These are phyloP conservation scores for Lolium multiflorum DNA, from an alignment of 176 grass and related monocot species.

Conservation along the genomic window DNA sequence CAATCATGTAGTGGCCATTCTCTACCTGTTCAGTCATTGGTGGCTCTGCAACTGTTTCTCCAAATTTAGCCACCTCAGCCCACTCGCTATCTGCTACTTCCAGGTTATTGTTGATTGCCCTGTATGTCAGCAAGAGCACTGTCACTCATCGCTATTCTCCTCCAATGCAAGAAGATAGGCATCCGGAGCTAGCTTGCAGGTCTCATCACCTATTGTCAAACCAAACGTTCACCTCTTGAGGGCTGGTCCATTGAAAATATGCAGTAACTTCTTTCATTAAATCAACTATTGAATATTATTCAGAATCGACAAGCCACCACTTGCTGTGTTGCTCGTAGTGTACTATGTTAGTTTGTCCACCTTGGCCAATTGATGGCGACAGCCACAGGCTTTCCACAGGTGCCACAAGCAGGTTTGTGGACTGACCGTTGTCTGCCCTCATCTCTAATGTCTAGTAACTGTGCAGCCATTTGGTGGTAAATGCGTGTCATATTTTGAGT, in stretches of 20 bases:
- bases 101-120: no score
- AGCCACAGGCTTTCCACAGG: background rate
- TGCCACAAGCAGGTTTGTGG: no score
- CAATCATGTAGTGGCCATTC: background rate
- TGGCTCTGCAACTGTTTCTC: background rate
- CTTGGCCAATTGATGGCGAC: background rate
- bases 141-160: background rate
- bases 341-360: slow-evolving; percentile 1
- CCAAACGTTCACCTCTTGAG: background rate
- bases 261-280: background rate
- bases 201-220: background rate
- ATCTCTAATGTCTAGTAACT: background rate
- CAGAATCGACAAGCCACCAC: background rate
- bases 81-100: background rate
- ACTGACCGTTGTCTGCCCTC: no score
- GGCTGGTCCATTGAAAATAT: background rate
- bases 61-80: background rate
- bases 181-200: background rate
- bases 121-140: no score
- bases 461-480: background rate
- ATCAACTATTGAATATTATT: background rate
- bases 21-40: background rate
- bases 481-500: background rate
- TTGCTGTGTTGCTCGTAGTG: background rate
- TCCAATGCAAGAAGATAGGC: background rate